Conservation (phyloP, 352 stramenopile genomes). For the Globisporangium iwayamae region DNA sequence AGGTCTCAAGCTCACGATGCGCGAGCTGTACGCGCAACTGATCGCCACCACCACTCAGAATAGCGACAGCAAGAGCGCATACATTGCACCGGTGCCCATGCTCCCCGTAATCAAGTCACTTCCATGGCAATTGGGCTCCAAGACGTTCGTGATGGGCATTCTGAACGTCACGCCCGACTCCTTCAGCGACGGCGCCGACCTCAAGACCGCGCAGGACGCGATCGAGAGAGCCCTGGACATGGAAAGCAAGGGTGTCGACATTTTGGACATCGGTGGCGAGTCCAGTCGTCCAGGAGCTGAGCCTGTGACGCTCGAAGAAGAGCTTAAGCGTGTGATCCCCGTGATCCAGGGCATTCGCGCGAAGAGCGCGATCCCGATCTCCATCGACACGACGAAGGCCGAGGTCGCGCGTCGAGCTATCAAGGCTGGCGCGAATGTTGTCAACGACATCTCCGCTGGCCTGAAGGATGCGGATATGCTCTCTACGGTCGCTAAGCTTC, state of each 20-base stretch:
- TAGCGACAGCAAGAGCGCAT: conserved; percentile 14
- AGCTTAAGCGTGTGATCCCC: conserved; percentile 90
- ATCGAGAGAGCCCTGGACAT: conserved; percentile 88
- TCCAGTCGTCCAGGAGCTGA: conserved; percentile 96
- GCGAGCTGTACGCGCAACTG: conserved; percentile 54
- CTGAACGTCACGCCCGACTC: conserved; percentile 99
- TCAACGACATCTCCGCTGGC: conserved; percentile 98
- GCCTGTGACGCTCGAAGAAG: conserved; percentile 83
- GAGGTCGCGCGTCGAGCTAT: conserved; percentile 88
- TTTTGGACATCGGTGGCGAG: conserved; percentile 99
- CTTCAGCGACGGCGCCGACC: conserved; percentile 86
- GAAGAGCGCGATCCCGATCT: conserved; percentile 84
- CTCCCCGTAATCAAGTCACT: conserved; percentile 42
- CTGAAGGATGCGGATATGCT: conserved; percentile 93
- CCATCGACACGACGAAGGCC: conserved; percentile 96
- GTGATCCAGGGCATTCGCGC: conserved; percentile 91
- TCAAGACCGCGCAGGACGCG: conserved; percentile 46
- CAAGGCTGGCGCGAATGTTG: conserved; percentile 91
- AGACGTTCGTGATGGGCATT: conserved; percentile 96
- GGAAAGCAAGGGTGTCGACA: conserved; percentile 86
- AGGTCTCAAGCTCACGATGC: conserved; percentile 64
- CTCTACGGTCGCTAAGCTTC: conserved; percentile 68
- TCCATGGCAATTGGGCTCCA: conserved; percentile 46
- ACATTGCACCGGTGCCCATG: conserved; percentile 42
- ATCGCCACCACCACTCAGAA: conserved; percentile 16